phyloP scores from a whole-genome alignment of 345 rosid genomes.

The Arabidopsis arenosa region DNA sequence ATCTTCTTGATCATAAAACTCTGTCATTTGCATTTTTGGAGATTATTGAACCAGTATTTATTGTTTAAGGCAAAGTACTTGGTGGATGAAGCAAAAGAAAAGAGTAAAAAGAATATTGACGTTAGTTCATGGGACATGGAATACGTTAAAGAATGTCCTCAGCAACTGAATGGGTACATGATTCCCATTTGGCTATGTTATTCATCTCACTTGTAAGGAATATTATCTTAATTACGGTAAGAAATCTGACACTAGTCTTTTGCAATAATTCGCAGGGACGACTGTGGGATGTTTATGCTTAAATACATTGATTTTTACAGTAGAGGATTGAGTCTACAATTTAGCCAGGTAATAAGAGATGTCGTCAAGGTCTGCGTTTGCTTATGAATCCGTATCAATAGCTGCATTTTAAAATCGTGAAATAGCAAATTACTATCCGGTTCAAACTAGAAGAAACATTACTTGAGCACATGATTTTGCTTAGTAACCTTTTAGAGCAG shows the following conservation, averaged over 20 bases:
- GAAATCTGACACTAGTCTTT: background rate
- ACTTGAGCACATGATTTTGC: background rate
- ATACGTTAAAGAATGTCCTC: conserved; percentile 75
- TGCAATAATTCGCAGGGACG: conserved; percentile 55
- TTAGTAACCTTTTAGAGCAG: background rate
- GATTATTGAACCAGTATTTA: background rate
- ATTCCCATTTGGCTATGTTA: background rate
- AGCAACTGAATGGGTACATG: conserved; percentile 74
- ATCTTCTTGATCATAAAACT: conserved; percentile 9
- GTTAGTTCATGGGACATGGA: conserved; percentile 70
- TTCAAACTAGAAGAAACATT: background rate
- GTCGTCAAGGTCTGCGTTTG: background rate
- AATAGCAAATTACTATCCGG: background rate
- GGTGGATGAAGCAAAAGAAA: conserved; percentile 87
- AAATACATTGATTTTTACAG: conserved; percentile 87
- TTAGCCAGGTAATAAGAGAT: conserved; percentile 65
- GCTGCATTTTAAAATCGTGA: background rate
- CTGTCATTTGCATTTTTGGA: conserved; percentile 17
- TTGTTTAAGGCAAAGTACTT: conserved; percentile 70
- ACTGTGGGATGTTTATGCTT: conserved; percentile 95
- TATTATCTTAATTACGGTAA: too few relatives aligned
- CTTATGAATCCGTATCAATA: background rate
- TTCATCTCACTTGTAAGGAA: too few relatives aligned
- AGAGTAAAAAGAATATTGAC: conserved; percentile 64
- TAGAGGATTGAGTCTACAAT: conserved; percentile 79